phyloP scores from a whole-genome alignment of 108 stramenopile genomes.

The Skeletonema tropicum region DNA sequence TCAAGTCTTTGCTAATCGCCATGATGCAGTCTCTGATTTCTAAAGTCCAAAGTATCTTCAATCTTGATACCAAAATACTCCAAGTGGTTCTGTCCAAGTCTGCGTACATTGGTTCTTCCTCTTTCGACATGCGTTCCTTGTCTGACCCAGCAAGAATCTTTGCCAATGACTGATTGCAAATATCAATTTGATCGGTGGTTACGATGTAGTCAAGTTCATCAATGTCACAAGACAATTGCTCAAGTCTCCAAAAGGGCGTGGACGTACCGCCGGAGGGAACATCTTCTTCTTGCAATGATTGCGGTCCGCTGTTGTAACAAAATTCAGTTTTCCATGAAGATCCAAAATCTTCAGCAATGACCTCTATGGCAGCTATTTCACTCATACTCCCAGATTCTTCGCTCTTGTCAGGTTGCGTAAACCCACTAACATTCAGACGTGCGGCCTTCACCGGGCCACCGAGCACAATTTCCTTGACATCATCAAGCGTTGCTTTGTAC shows the following conservation, averaged over 20 bases:
- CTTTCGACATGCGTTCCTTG: slow-evolving; percentile 6
- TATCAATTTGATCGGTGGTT: slow-evolving; percentile 47
- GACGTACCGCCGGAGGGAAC: not conserved
- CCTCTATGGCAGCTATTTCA: slow-evolving; percentile 24
- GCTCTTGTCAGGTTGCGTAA: slow-evolving; percentile 26
- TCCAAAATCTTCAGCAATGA: slow-evolving; percentile 21
- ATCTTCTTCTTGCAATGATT: slow-evolving; percentile 12
- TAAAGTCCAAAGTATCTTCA: slow-evolving; percentile 56
- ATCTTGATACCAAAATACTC: slow-evolving; percentile 51
- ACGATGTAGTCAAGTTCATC: slow-evolving; percentile 53
- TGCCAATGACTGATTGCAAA: slow-evolving; percentile 47
- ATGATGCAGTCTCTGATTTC: slow-evolving; percentile 56
- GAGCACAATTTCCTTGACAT: slow-evolving; percentile 32
- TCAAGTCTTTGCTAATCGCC: slow-evolving; percentile 48
- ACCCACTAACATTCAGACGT: slow-evolving; percentile 44
- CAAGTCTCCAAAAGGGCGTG: slow-evolving; percentile 40
- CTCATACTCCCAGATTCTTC: slow-evolving; percentile 1
- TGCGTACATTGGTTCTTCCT: slow-evolving; percentile 16
- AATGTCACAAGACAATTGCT: slow-evolving; percentile 34
- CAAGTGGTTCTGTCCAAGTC: slow-evolving; percentile 48
- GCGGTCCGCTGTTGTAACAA: not conserved
- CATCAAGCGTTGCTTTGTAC: slow-evolving; percentile 20
- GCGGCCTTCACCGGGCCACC: slow-evolving; percentile 51
- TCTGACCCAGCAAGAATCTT: slow-evolving; percentile 35
- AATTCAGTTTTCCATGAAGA: not conserved